These are phyloP conservation scores for Ceratocystis huliohia DNA, from an alignment of 2,329 filamentous ascomycete genomes.

Conservation along the genomic window DNA sequence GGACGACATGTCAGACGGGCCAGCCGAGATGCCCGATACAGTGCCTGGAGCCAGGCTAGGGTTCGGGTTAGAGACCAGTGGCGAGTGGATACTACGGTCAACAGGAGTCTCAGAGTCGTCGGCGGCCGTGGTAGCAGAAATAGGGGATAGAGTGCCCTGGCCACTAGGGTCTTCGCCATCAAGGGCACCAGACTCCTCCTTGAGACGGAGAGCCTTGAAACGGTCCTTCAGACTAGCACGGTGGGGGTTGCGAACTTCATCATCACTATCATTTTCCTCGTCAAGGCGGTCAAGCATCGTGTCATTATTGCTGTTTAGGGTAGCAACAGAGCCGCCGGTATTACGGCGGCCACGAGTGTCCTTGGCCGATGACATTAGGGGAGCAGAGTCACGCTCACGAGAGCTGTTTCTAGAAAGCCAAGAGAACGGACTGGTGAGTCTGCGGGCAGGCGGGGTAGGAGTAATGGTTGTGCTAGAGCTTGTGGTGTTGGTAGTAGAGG, in stretches of 20 bases:
- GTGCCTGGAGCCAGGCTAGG: conserved; percentile 69
- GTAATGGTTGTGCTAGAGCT: conserved; percentile 21
- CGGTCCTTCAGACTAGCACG: conserved; percentile 58
- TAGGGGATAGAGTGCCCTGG: conserved; percentile 28
- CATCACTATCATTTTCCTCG: conserved; percentile 45
- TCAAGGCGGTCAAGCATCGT: conserved; percentile 66
- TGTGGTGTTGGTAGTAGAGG: conserved; percentile 25
- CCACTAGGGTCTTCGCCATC: conserved; percentile 42
- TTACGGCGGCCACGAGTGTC: conserved; percentile 43
- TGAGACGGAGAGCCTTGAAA: conserved; percentile 64
- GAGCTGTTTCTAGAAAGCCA: conserved; percentile 55
- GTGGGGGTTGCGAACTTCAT: conserved; percentile 29
- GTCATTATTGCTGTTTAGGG: conserved; percentile 67
- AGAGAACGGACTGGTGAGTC: conserved; percentile 76
- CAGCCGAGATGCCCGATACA: conserved; percentile 65
- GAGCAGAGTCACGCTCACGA: conserved; percentile 34
- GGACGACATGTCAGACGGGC: conserved; percentile 57
- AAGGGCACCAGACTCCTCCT: conserved; percentile 54
- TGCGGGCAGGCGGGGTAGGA: conserved; percentile 41
- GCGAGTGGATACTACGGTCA: conserved; percentile 26
- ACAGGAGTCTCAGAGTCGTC: conserved; percentile 23
- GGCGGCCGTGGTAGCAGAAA: conserved; percentile 20
- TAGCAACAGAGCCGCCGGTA: conserved; percentile 68
- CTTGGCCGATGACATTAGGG: conserved; percentile 43
- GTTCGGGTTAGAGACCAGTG: conserved; percentile 53